phyloP scores from a whole-genome alignment of 2,329 filamentous ascomycete genomes.

The Hypomyces perniciosus region DNA sequence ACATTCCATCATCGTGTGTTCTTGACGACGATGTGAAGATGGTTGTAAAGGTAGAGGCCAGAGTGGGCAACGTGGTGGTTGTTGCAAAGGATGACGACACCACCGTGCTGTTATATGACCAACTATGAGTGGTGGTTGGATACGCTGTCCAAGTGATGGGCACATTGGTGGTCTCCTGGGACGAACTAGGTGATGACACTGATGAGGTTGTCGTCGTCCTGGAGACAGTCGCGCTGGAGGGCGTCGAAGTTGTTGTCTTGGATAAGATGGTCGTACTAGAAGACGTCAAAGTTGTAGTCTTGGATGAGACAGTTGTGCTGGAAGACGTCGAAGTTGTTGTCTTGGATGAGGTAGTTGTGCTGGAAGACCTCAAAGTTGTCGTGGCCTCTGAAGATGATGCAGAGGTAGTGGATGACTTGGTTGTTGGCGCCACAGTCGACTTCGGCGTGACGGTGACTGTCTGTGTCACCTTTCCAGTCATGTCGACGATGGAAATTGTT shows the following conservation, averaged over 20 bases:
- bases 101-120: conserved; percentile 2
- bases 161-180: neutral
- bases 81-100: conserved; percentile 13
- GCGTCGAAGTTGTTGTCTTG: too few species aligned
- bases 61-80: conserved; percentile 10
- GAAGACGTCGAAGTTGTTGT: neutral
- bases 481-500: conserved; percentile 28
- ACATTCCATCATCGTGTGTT: conserved; percentile 37
- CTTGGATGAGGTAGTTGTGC: neutral
- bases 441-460: conserved; percentile 25
- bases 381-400: conserved; percentile 1
- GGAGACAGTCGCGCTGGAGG: too few species aligned
- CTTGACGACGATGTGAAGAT: conserved; percentile 17
- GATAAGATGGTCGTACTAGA: too few species aligned
- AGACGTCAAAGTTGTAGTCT: too few species aligned
- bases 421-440: neutral
- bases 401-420: conserved; percentile 4
- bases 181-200: neutral
- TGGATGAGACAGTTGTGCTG: too few species aligned
- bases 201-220: neutral
- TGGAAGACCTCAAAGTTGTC: neutral
- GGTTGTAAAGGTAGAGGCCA: conserved; percentile 15
- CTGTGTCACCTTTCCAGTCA: conserved; percentile 19
- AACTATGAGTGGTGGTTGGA: neutral
- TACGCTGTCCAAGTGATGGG: neutral